Base-by-base conservation (phyloP, 345 rosid genomes). In the Eucalyptus brandiana region DNA sequence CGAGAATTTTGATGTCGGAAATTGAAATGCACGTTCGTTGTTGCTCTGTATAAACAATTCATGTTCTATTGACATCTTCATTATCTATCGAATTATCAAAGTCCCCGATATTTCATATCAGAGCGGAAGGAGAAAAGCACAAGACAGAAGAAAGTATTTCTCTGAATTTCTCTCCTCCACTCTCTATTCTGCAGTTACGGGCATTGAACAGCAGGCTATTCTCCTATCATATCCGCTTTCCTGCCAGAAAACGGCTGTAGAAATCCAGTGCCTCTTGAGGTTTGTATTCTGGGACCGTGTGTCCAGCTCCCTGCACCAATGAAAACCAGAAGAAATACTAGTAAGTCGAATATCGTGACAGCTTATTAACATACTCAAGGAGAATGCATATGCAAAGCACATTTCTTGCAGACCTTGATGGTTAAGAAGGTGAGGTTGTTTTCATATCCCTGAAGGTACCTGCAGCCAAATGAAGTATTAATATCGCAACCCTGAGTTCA, bases 281-380 rank as follows among this genome's bases (percentile, higher is more conserved):
- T 90, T 96, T 97, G 93, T 96, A 95, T 90, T 96, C 97, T 17
- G 98, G 97, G 34, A 96, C 98, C 0, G 97, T 94, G 89, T 97
- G 99, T 24, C 99, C 99, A 53, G 99, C 81, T 42, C 99, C 98
- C 99, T 97, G 91, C 81, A 91, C 88, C 65, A 80, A 34, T 10
- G 81, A 72, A 72, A 37, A 19, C 45, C 45, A 6, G 45, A 72
- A 37, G 81, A 72, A 72, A 72, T 6, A 87, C 42, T 87, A 53
- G 30, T 37, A 65, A 49, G 34, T 44, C 34, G n/a, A 30, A 49
- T 62, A 4, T 18, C 32, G 19, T 21, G 5, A 16, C 80, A 26
- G 14, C 50, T 49, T 21, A 48, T 50, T 49, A 54, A 83, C 90
- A 32, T 17, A 23, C 7, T 17, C 7, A 12, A n/a, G 53, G 50